Evolutionary conservation across 495 filamentous ascomycete genomes (phyloP), one percentile per base, ranked within the genome.

Genomic region (Monascus purpureus): DNA sequence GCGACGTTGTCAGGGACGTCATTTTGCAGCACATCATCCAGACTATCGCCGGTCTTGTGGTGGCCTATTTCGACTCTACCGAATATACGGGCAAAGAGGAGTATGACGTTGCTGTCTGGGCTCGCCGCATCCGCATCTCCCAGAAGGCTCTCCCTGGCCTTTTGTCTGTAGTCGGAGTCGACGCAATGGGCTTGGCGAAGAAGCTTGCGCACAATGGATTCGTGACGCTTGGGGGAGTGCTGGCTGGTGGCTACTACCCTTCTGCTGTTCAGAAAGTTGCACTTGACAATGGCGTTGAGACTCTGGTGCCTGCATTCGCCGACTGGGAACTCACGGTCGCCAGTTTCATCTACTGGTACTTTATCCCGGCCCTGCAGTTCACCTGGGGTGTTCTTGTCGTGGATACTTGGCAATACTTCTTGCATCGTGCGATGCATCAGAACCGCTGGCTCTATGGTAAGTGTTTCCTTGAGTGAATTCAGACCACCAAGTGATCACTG

Each of bases 401-500:
- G 37, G 90, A 97, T 60, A 92, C 85, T 20, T 94, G 87, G 83
- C 85, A 97, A 45, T 97, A 97, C 62, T 93, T 94, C 58, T 66
- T 80, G 49, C 90, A 97, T 61, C 80, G 90, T 16, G 72, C 73
- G 24, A 94, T 95, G 85, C 90, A 97, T 52, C 56, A 85, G 59
- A 88, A 92, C 55, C 82, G 82, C 48, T 95, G 82, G 81, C 77
- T 97, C 38, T 97, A 97, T 67, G 81, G 86, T 93, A 67, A 52
- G 77, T 27, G n/a, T 42, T 12, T 4, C 17, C 4, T 31, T 4
- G 17, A n/a, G n/a, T n/a, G n/a, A n/a, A n/a, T n/a, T n/a, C n/a
- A n/a, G n/a, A n/a, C n/a, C 7, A 15, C 15, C 13, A 4, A 4
- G 5, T 16, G 27, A 29, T 16, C 6, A 13, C 8, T 15, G 14